Percentiles rank a stretch among this genome's conserved stretches.
Conservation (phyloP, 2,329 filamentous ascomycete species). For the Colletotrichum spaethianum region DNA sequence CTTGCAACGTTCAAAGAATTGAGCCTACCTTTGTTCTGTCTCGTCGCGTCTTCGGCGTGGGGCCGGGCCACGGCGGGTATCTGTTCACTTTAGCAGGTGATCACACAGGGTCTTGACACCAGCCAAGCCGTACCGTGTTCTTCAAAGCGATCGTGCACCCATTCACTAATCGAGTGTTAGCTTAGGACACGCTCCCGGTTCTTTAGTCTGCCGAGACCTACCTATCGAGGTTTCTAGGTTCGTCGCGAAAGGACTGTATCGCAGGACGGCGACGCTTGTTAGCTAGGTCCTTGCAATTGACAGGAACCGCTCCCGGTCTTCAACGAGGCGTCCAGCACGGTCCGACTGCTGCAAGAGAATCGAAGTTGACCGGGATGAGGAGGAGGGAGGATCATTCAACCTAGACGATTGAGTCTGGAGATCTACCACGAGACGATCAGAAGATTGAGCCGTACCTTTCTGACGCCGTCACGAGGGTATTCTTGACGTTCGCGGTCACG, state of each 20-base stretch:
- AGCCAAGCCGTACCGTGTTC: conserved; percentile 69
- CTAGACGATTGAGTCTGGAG: conserved; percentile 34
- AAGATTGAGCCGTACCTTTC: conserved; percentile 77
- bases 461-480: conserved; percentile 86
- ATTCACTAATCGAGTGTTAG: conserved; percentile 72
- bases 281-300: conserved; percentile 46
- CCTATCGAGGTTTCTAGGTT: conserved; percentile 79
- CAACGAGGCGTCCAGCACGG: conserved; percentile 26
- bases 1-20: conserved; percentile 38
- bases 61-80: conserved; percentile 58
- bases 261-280: conserved; percentile 54
- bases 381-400: conserved; percentile 38
- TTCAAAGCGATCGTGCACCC: conserved; percentile 94
- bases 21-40: conserved; percentile 55
- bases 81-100: conserved; percentile 45
- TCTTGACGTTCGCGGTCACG: conserved; percentile 55
- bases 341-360: conserved; percentile 19
- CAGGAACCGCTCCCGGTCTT: conserved; percentile 29
- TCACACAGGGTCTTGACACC: neutral
- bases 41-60: conserved; percentile 60
- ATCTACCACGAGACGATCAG: conserved; percentile 2
- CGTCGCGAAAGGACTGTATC: conserved; percentile 73
- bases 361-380: conserved; percentile 43
- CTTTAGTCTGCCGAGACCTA: conserved; percentile 55
- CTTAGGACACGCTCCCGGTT: conserved; percentile 43